phyloP scores from a whole-genome alignment of 2,329 filamentous ascomycete genomes.

The Hirsutella minnesotensis region DNA sequence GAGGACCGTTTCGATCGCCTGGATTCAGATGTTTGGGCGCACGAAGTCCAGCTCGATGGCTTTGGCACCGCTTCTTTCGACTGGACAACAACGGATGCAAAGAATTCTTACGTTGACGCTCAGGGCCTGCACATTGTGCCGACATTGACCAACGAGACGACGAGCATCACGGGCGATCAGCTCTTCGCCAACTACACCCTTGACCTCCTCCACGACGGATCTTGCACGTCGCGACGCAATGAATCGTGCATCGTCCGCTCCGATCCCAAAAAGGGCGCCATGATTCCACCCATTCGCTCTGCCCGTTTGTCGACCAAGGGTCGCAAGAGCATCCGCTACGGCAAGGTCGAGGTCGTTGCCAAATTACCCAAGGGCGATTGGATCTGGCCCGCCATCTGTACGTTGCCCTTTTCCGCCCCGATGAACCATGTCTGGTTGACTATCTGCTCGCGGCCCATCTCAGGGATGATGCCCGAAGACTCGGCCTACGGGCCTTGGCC shows the following conservation, averaged over 20 bases:
- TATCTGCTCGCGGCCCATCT: background rate
- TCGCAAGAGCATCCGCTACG: conserved; percentile 10
- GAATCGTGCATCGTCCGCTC: conserved; percentile 25
- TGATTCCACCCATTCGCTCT: conserved; percentile 37
- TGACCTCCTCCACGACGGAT: conserved; percentile 28
- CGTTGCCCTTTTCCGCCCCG: background rate
- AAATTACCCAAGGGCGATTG: conserved; percentile 41
- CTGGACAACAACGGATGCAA: conserved; percentile 37
- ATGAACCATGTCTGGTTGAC: no score
- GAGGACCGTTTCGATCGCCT: conserved; percentile 36
- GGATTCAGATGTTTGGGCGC: conserved; percentile 32
- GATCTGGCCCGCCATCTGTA: conserved; percentile 38
- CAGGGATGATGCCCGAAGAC: conserved; percentile 37
- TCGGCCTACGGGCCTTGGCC: conserved; percentile 38
- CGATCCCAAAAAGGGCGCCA: conserved; percentile 28
- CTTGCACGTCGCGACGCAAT: conserved; percentile 26
- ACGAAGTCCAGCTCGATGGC: conserved; percentile 32
- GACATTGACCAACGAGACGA: conserved; percentile 32
- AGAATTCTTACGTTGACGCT: conserved; percentile 34
- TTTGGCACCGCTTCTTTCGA: conserved; percentile 39
- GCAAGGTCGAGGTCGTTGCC: conserved; percentile 38
- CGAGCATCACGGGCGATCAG: conserved; percentile 23
- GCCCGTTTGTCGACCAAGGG: conserved; percentile 30
- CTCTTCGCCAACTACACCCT: conserved; percentile 28
- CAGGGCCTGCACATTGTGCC: conserved; percentile 43